phyloP scores from a whole-genome alignment of 2,329 filamentous ascomycete genomes.

The Leptographium galeiforme region DNA sequence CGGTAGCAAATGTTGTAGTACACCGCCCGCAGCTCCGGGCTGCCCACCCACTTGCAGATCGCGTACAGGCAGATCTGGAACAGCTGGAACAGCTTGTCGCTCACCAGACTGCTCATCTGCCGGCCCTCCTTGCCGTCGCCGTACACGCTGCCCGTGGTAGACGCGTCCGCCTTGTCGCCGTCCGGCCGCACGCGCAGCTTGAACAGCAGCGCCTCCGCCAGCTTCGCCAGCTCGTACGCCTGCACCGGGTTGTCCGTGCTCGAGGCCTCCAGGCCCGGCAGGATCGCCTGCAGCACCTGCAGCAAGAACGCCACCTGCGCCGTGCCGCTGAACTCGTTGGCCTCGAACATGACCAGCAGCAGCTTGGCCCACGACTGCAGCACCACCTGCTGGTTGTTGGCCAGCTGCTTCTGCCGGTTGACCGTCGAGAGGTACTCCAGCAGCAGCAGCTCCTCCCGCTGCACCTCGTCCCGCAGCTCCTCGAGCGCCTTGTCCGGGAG shows the following conservation, averaged over 20 bases:
- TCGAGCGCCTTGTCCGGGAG: not conserved
- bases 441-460: constrained; percentile 46
- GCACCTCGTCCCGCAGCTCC: constrained; percentile 35
- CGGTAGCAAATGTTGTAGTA: constrained; percentile 89
- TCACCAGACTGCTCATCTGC: constrained; percentile 56
- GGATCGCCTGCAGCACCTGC: constrained; percentile 72
- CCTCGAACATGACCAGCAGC: constrained; percentile 68
- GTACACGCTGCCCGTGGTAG: constrained; percentile 13
- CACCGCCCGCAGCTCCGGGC: constrained; percentile 59
- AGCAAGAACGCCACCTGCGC: constrained; percentile 67
- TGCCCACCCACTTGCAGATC: constrained; percentile 59
- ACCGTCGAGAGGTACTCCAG: constrained; percentile 47
- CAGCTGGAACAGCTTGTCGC: constrained; percentile 80
- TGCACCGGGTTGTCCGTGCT: constrained; percentile 55
- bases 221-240: constrained; percentile 60
- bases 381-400: constrained; percentile 46
- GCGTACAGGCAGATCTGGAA: constrained; percentile 79
- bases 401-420: constrained; percentile 49
- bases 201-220: constrained; percentile 61
- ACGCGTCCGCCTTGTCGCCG: not conserved
- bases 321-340: constrained; percentile 62
- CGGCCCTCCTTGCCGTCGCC: constrained; percentile 28
- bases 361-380: constrained; percentile 77
- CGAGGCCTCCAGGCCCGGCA: constrained; percentile 74
- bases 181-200: constrained; percentile 45